phyloP scores from a whole-genome alignment of 257 asterid species.

The Solanum paucissectum region DNA sequence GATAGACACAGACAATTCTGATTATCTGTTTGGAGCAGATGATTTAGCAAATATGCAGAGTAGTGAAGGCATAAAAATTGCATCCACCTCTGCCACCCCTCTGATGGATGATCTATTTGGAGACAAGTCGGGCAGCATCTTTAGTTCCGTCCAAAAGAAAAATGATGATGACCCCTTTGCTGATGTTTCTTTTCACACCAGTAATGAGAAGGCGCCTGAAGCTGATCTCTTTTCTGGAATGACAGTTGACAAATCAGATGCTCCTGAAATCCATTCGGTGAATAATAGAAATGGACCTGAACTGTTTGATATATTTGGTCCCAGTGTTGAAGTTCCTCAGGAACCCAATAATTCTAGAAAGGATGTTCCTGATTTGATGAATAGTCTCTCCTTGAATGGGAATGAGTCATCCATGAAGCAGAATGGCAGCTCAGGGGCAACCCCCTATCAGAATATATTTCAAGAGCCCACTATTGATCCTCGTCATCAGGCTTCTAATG shows the following conservation, averaged over 20 bases:
- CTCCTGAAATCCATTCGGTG: conserved; percentile 19
- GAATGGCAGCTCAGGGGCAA: conserved; percentile 25
- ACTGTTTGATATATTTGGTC: conserved; percentile 49
- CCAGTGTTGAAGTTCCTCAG: conserved; percentile 33
- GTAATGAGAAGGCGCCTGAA: conserved; percentile 34
- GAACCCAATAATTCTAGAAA: conserved; percentile 23
- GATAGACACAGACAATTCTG: conserved; percentile 72
- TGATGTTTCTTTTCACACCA: conserved; percentile 71
- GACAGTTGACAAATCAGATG: conserved; percentile 35
- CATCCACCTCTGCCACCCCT: conserved; percentile 40
- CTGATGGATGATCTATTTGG: conserved; percentile 67
- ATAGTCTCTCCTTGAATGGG: conserved; percentile 41
- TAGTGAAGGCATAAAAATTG: conserved; percentile 22
- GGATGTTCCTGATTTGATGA: conserved; percentile 49
- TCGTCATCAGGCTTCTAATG: conserved; percentile 25
- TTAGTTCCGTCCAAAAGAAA: conserved; percentile 26
- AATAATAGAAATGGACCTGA: conserved; percentile 36
- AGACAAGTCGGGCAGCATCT: conserved; percentile 27
- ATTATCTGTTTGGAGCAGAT: conserved; percentile 37
- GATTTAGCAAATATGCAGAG: conserved; percentile 25
- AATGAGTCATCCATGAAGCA: conserved; percentile 29
- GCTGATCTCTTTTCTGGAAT: conserved; percentile 60
- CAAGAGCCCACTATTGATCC: conserved; percentile 20
- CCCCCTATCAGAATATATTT: conserved; percentile 15
- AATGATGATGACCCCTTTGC: conserved; percentile 88